These are phyloP conservation scores for Chrysophaeum taylorii DNA, from an alignment of 352 stramenopile species.

Conservation along the genomic window DNA sequence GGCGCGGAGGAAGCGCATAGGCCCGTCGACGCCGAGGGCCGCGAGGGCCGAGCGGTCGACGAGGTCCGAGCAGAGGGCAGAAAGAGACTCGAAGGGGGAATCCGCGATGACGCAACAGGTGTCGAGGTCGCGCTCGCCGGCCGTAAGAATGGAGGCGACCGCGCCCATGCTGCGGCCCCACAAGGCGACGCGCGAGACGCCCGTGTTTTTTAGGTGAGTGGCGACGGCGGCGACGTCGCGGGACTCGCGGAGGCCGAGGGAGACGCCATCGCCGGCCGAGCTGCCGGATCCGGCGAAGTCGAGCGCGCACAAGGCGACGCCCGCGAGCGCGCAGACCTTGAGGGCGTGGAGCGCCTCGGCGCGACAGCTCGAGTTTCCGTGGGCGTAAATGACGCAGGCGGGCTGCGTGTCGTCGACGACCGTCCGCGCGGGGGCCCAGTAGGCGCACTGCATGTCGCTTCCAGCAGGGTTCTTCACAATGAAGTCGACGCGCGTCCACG, in stretches of 20 bases:
- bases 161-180: slow-evolving; percentile 12
- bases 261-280: slow-evolving; percentile 24
- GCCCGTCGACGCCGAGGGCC: slow-evolving; percentile 77
- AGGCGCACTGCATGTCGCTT: no score
- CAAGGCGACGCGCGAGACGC: neutral
- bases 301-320: neutral
- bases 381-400: slow-evolving; percentile 16
- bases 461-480: no score
- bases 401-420: no score
- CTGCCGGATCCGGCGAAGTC: neutral
- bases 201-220: neutral
- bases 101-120: neutral
- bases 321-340: slow-evolving; percentile 44
- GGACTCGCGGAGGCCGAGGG: neutral
- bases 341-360: slow-evolving; percentile 2
- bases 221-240: neutral
- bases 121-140: no score
- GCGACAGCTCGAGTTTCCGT: slow-evolving; percentile 24
- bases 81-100: neutral
- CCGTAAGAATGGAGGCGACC: neutral
- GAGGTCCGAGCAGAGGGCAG: neutral
- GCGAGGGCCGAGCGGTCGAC: no score
- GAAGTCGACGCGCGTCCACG: no score
- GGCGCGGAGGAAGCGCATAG: slow-evolving; percentile 66
- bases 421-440: no score